Percentiles rank a stretch among this genome's conserved stretches.
Conservation (phyloP, 352 stramenopile species). For the Pythium plurisporium region DNA sequence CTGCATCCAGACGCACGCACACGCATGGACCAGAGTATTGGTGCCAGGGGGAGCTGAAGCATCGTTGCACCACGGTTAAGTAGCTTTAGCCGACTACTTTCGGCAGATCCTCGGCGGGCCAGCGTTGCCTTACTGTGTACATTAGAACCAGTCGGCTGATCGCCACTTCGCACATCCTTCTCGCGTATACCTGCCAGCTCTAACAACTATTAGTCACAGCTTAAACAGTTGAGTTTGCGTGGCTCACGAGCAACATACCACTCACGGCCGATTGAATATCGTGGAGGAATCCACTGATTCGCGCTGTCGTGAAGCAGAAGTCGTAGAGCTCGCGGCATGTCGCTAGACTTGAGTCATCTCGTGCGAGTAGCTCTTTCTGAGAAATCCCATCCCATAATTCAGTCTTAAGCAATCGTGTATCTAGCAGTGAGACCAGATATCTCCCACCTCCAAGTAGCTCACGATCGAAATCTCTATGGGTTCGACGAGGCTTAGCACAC, state of each 20-base stretch:
- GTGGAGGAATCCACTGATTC: constrained; percentile 51
- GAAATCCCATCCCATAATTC: neutral
- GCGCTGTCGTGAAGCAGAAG: constrained; percentile 54
- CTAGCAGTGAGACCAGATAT: neutral
- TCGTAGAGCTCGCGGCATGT: constrained; percentile 46
- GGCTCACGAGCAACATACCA: constrained; percentile 29
- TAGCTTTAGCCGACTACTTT: constrained; percentile 10
- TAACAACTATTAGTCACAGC: neutral
- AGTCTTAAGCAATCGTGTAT: neutral
- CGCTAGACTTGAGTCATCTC: constrained; percentile 33
- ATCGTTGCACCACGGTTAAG: constrained; percentile 19
- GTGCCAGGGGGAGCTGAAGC: constrained; percentile 10
- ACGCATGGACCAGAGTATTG: constrained; percentile 19
- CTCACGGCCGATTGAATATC: constrained; percentile 41
- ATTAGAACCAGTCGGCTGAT: neutral
- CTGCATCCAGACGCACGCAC: neutral
- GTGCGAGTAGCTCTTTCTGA: constrained; percentile 39
- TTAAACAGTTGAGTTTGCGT: no score
- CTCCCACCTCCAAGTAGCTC: constrained; percentile 26
- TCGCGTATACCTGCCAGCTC: neutral
- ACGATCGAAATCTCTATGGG: constrained; percentile 26
- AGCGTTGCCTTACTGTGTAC: no score
- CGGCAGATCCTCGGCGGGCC: no score
- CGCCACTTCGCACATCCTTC: neutral
- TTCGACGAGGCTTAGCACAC: constrained; percentile 36